Percentiles rank a stretch among this genome's conserved stretches.
These are phyloP conservation scores for Fusarium agapanthi DNA, from an alignment of 2,329 filamentous ascomycete genomes.

Conservation along the genomic window DNA sequence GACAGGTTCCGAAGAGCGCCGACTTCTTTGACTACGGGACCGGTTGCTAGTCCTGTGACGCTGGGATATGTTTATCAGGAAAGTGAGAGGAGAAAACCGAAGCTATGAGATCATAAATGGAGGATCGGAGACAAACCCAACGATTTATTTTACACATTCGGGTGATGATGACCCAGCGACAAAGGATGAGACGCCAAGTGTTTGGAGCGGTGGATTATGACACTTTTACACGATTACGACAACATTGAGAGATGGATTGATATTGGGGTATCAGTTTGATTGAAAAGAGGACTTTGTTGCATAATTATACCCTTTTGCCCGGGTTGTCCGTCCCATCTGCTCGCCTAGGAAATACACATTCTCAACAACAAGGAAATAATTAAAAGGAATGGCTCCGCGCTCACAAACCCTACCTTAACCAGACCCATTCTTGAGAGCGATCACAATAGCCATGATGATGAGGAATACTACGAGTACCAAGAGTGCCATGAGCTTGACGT, in stretches of 20 bases:
- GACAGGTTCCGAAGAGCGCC: conserved; percentile 66
- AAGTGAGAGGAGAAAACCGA: conserved; percentile 43
- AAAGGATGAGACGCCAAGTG: not conserved
- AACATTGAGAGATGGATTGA: not conserved
- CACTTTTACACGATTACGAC: not conserved
- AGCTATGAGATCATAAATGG: conserved; percentile 46
- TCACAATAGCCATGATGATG: conserved; percentile 64
- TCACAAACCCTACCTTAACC: conserved; percentile 1
- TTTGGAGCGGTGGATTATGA: not conserved
- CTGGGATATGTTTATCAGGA: conserved; percentile 69
- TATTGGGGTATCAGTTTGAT: conserved; percentile 27
- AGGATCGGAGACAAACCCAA: not conserved
- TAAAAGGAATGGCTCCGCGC: conserved; percentile 28
- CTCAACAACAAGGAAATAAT: conserved; percentile 28
- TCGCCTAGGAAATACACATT: conserved; percentile 35
- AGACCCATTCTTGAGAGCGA: conserved; percentile 58
- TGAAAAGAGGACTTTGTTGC: conserved; percentile 36
- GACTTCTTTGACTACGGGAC: conserved; percentile 42
- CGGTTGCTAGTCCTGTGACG: conserved; percentile 60
- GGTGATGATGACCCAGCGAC: not conserved
- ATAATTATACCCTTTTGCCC: conserved; percentile 38
- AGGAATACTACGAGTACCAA: conserved; percentile 72
- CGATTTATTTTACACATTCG: not conserved
- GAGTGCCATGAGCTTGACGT: conserved; percentile 91
- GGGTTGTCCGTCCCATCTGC: conserved; percentile 30